Evolutionary conservation across 352 stramenopile genomes (phyloP), one percentile per base, ranked within the genome.

Genomic region (Phytophthora sp.): DNA sequence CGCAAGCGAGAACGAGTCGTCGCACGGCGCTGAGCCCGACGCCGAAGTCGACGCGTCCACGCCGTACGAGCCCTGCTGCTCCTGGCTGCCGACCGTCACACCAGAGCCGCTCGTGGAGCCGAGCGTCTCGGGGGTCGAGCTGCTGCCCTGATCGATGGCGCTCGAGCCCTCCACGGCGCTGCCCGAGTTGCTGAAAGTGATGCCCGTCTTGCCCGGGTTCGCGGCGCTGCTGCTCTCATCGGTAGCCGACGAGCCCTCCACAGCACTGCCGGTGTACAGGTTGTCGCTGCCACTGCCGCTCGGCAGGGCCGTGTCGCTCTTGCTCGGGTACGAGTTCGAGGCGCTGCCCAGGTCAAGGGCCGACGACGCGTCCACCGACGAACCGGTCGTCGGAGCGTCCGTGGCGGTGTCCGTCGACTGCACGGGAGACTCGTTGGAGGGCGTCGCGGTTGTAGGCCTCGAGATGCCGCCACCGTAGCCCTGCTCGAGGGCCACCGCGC

Each of bases 381-480:
- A 32, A 18, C 32, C 28, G n/a, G n/a, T n/a, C n/a, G 39, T 23
- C n/a, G 56, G 30, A 24, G 35, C 39, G 31, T 28, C 32, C 13
- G 38, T 43, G n/a, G 17, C 50, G 27, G 32, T 5, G 31, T 5
- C 7, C 30, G 42, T 38, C 30, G 39, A 49, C 38, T 69, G 53
- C 26, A 59, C 48, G 34, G 41, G 28, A 4, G 60, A 69, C 38
- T 69, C 43, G 44, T 53, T 30, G 0, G 44, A 45, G 4, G 60
- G 53, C 5, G 60, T 43, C 5, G 54, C 44, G 8, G 46, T 69
- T n/a, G 45, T 69, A 37, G 46, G 15, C 18, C 41, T 46, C 9
- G 48, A 42, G 59, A n/a, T 42, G 13, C 62, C 62, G 23, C 62
- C 62, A 18, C 62, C 54, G 26, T 70, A 53, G 42, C 62, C 62